Base-by-base conservation (phyloP, 2,329 filamentous ascomycete genomes). In the Colletotrichum caudatum region DNA sequence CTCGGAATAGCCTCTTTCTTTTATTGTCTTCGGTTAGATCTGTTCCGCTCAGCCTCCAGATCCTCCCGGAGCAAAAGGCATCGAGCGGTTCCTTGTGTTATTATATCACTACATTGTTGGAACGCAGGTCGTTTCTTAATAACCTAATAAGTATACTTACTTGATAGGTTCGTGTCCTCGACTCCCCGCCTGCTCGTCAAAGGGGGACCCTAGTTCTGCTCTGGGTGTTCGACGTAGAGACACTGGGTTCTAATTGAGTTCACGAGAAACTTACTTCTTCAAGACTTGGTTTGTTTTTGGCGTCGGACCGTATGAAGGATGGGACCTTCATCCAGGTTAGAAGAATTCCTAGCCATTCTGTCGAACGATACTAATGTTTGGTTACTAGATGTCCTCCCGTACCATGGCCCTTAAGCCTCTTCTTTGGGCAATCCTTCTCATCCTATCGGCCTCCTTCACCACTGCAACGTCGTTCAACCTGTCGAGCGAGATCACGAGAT, bases 391-490 rank as follows among this genome's bases (percentile, higher is more conserved):
- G 81, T 80, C 78, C 77, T 76, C 77, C 75, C 76, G 78, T 81
- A 85, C 80, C 78, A 85, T 85, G 84, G 82, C 82, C 77, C 75
- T 72, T 71, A 78, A 77, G 80, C 79, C 81, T 71, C 75, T 81
- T 56, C 61, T 78, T 66, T 68, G 77, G 64, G 73, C 75, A 68
- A 68, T 79, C 76, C 80, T 81, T 73, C 76, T 80, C 71, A 71
- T 78, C 54, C 65, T 79, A 37, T 75, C 77, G 53, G 61, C 69
- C 33, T 74, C 75, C 74, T 70, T 75, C 59, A 75, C 75, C 50
- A 75, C 76, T 53, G 77, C 77, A 44, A 60, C 76, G 64, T 76
- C 78, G 51, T 76, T 77, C 69, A 77, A 76, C 68, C 77, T 85
- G 50, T 78, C 81, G 1, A 76, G 75, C 66, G 81, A 83, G 50